Base-by-base conservation (phyloP, 768 basidiomycete species). In the Auriscalpium microsporum region DNA sequence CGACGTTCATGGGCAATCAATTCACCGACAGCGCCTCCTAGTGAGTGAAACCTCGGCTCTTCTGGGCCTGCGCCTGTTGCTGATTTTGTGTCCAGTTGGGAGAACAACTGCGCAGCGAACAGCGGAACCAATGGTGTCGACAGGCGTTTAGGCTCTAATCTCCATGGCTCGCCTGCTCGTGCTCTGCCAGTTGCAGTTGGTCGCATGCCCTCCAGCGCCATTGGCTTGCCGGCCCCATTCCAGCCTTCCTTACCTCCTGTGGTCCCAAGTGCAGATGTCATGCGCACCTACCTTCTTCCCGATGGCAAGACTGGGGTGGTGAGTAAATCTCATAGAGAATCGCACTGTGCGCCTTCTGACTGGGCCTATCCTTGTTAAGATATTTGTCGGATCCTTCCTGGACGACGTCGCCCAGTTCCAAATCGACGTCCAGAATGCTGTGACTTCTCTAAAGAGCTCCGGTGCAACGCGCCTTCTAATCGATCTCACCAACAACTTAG, bases 401-500 rank as follows among this genome's bases (percentile, higher is more conserved):
- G 73, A 57, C 6, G 73, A 82, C 40, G 17, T 42, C 40, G 40
- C 1, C 40, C 40, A 71, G 34, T 84, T 83, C 73, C 80, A 80
- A 65, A 56, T 63, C 1, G 81, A 84, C 58, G 72, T 75, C 0
- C 72, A 71, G 1, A 68, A 75, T 8, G 74, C 78, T 1, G 65
- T 83, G 55, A 61, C 61, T 1, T 62, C 72, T 4, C 79, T 85
- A 69, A 66, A 80, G 58, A 57, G 63, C 0, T 71, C 74, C 1
- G 79, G 78, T 4, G 78, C 81, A 8, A 76, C 71, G 0, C 75
- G 72, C 35, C 65, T 84, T 11, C 60, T 85, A 23, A 72, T 86
- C 42, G 83, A 85, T 63, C 63, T 83, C 35, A 78, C 78, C 13
- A 80, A 83, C 64, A 86, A 86, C 59, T 78, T 78, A 54, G 83